A percentile compares a stretch with the other conserved stretches of the same genome.
Conservation (phyloP, 345 rosid genomes). For the Alliaria petiolata region DNA sequence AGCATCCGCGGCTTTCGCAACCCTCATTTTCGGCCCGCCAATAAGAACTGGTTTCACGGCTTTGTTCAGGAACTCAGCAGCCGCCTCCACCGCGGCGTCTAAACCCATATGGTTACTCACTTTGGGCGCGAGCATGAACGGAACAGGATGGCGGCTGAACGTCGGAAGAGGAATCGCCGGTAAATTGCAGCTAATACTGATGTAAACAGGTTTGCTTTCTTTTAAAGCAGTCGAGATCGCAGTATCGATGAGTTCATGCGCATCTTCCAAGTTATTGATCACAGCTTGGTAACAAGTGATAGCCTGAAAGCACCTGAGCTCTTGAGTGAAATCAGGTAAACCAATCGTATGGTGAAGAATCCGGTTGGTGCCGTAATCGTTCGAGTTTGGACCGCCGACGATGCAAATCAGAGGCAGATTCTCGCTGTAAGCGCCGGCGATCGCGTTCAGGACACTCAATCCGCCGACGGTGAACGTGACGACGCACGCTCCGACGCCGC, state of each 20-base stretch:
- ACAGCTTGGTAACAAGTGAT: slow-evolving; percentile 59
- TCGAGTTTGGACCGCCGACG: slow-evolving; percentile 65
- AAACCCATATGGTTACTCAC: slow-evolving; percentile 42
- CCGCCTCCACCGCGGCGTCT: slow-evolving; percentile 53
- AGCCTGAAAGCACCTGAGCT: slow-evolving; percentile 55
- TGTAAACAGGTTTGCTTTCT: slow-evolving; percentile 69
- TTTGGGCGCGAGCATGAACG: slow-evolving; percentile 39
- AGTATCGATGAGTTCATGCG: slow-evolving; percentile 53
- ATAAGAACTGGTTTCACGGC: slow-evolving; percentile 60
- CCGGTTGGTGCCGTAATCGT: slow-evolving; percentile 58
- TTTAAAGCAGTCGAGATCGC: slow-evolving; percentile 50
- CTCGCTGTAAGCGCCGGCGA: slow-evolving; percentile 67
- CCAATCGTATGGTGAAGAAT: slow-evolving; percentile 66
- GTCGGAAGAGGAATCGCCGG: slow-evolving; percentile 50
- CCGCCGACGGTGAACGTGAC: slow-evolving; percentile 77
- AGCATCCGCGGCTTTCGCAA: slow-evolving; percentile 42
- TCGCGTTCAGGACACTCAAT: slow-evolving; percentile 52
- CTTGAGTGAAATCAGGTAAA: slow-evolving; percentile 58
- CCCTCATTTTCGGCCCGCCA: slow-evolving; percentile 49
- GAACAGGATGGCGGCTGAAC: slow-evolving; percentile 44
- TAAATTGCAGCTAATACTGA: slow-evolving; percentile 55
- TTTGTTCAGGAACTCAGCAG: slow-evolving; percentile 50
- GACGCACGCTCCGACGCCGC: slow-evolving; percentile 68
- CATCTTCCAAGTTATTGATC: slow-evolving; percentile 54
- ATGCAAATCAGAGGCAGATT: slow-evolving; percentile 57